Base-by-base conservation (phyloP, 2,329 filamentous ascomycete genomes). In the Acephala macrosclerotiorum region DNA sequence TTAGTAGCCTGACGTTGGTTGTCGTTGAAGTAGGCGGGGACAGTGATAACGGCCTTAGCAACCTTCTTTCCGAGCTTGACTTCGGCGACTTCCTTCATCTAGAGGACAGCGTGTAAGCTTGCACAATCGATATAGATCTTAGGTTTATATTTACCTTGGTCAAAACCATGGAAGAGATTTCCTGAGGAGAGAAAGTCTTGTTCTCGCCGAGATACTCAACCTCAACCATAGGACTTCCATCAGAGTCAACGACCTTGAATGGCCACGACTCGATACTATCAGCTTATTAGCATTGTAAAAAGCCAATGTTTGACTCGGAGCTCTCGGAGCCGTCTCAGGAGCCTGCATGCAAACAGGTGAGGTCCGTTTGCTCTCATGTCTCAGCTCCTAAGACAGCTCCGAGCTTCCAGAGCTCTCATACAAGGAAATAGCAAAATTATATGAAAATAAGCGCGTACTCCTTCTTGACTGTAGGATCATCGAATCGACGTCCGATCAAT, bases 11-110 rank as follows among this genome's bases (percentile, higher is more conserved):
- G 96, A 85, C 96, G 92, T 87, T 99, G 96, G 88, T 97, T 97
- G 90, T 99, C 96, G 88, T 98, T 98, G 93, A 99, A 99, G 89
- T 99, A 99, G 80, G 96, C 96, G 66, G 96, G 96, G 66, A 98
- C 96, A 70, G 96, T 99, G 82, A 99, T 94, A 81, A 99, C 96
- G 72, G 96, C 96, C 90, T 98, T 98, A 85, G 96, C 90, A 77
- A 98, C 94, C 87, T 96, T 97, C 91, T 96, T 97, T 83, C 94
- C 96, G 77, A 99, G 90, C 89, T 99, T 98, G 82, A 87, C 88
- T 88, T 99, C 96, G 77, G 96, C 96, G 80, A 97, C 94, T 85
- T 99, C 96, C 89, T 97, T 97, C 95, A 98, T 97, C 95, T 97
- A 77, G 75, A 74, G 40, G 53, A 58, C 22, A 38, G 22, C 29